Conservation (phyloP, 2,329 filamentous ascomycete genomes). For the Paecilomyces dactylethromorphus region DNA sequence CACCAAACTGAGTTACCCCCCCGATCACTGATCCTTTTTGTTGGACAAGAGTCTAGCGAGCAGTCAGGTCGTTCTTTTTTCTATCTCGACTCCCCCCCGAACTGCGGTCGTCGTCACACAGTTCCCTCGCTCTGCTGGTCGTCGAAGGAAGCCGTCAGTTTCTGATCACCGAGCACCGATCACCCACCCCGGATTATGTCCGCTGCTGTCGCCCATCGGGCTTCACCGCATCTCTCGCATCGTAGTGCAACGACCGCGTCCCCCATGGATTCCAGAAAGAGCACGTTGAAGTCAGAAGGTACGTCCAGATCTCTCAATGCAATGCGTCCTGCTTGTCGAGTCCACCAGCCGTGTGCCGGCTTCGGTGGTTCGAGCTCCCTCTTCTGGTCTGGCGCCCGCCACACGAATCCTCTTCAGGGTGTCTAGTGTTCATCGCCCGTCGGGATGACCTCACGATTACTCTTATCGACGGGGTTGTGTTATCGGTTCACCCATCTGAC, state of each 20-base stretch:
- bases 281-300: constrained; percentile 34
- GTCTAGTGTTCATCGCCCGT: constrained; percentile 2
- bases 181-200: constrained; percentile 26
- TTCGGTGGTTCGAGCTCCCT: constrained; percentile 11
- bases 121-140: constrained; percentile 7
- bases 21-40: no score
- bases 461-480: constrained; percentile 6
- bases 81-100: background rate
- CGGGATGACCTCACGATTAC: constrained; percentile 11
- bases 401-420: constrained; percentile 12
- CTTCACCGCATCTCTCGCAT: constrained; percentile 23
- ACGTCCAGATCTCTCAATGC: constrained; percentile 15
- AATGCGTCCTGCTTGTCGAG: constrained; percentile 4
- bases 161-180: no score
- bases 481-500: constrained; percentile 3
- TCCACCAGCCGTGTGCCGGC: constrained; percentile 7
- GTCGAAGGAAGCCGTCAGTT: background rate
- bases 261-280: constrained; percentile 39
- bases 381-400: constrained; percentile 25
- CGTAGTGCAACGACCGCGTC: constrained; percentile 28
- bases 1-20: background rate
- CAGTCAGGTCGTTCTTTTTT: background rate
- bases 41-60: background rate
- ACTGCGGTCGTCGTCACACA: constrained; percentile 7
- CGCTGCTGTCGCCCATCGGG: constrained; percentile 31